Conservation (phyloP, 345 rosid genomes). For the Rhodomyrtus tomentosa region DNA sequence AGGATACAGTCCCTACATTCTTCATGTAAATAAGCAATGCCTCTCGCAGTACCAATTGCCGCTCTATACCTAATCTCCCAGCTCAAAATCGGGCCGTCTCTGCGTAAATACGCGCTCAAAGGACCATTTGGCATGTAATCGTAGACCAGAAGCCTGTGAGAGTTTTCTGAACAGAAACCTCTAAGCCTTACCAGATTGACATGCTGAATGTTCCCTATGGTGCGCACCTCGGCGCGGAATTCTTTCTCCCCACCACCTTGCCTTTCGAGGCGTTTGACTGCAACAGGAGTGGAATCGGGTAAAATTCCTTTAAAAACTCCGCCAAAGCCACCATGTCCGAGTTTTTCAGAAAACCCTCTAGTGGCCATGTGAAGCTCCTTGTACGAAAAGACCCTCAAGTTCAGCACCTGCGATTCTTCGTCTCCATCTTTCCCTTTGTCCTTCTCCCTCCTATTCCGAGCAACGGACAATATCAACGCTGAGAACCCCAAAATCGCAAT, state of each 20-base stretch:
- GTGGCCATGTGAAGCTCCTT: conserved; percentile 61
- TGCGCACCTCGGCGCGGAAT: conserved; percentile 69
- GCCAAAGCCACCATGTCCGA: conserved; percentile 90
- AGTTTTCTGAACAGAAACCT: conserved; percentile 75
- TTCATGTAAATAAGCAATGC: conserved; percentile 68
- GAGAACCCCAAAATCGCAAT: conserved; percentile 41
- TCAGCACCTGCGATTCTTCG: conserved; percentile 34
- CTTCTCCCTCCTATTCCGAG: conserved; percentile 30
- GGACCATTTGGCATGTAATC: conserved; percentile 87
- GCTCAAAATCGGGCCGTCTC: conserved; percentile 20
- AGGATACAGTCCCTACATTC: conserved; percentile 82
- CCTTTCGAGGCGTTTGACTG: conserved; percentile 76
- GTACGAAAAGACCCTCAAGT: conserved; percentile 54
- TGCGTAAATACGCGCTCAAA: conserved; percentile 39
- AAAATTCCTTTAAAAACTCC: conserved; percentile 71
- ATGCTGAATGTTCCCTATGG: conserved; percentile 78
- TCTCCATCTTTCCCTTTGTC: conserved; percentile 18
- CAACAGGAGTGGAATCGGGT: conserved; percentile 51
- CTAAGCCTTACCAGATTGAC: conserved; percentile 77
- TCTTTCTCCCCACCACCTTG: conserved; percentile 83
- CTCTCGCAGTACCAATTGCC: conserved; percentile 73
- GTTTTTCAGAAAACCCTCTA: conserved; percentile 57
- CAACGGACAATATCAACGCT: conserved; percentile 15
- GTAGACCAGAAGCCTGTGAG: conserved; percentile 53
- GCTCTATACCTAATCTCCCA: conserved; percentile 58